Percentiles rank a stretch among this genome's conserved stretches.
phyloP scores from a whole-genome alignment of 805 yeast genomes.

The Ogataea salicorniae region DNA sequence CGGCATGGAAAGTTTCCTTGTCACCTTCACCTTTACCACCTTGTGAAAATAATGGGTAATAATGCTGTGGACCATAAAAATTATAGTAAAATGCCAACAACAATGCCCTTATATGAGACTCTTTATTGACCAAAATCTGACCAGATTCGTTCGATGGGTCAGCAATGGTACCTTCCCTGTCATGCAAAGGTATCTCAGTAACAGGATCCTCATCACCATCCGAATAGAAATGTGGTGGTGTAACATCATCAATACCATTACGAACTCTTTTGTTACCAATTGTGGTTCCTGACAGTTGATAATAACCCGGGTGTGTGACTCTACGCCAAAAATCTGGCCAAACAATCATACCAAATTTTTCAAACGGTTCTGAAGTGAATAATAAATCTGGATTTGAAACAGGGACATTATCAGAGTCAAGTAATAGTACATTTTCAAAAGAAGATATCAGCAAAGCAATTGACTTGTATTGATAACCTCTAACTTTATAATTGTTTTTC shows the following conservation, averaged over 20 bases:
- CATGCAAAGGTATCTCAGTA: slow-evolving; percentile 40
- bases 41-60: slow-evolving; percentile 42
- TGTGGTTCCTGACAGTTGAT: slow-evolving; percentile 37
- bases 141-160: slow-evolving; percentile 55
- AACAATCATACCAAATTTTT: slow-evolving; percentile 42
- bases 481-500: slow-evolving; percentile 25
- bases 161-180: slow-evolving; percentile 47
- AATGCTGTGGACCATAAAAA: slow-evolving; percentile 44
- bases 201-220: slow-evolving; percentile 7
- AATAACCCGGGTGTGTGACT: slow-evolving; percentile 47
- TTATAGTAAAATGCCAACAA: slow-evolving; percentile 49
- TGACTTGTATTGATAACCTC: slow-evolving; percentile 45
- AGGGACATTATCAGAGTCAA: slow-evolving; percentile 51
- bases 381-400: slow-evolving; percentile 46
- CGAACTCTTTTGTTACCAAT: slow-evolving; percentile 30
- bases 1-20: slow-evolving; percentile 54
- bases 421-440: slow-evolving; percentile 45
- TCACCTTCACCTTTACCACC: slow-evolving; percentile 53
- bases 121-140: slow-evolving; percentile 45
- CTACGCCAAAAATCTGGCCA: slow-evolving; percentile 63
- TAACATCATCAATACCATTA: slow-evolving; percentile 25
- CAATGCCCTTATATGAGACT: slow-evolving; percentile 42
- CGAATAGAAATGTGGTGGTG: slow-evolving; percentile 19
- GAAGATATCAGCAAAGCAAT: slow-evolving; percentile 46
- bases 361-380: slow-evolving; percentile 53